Conservation (phyloP, 495 filamentous ascomycete genomes). For the Aspergillus coremiiformis region DNA sequence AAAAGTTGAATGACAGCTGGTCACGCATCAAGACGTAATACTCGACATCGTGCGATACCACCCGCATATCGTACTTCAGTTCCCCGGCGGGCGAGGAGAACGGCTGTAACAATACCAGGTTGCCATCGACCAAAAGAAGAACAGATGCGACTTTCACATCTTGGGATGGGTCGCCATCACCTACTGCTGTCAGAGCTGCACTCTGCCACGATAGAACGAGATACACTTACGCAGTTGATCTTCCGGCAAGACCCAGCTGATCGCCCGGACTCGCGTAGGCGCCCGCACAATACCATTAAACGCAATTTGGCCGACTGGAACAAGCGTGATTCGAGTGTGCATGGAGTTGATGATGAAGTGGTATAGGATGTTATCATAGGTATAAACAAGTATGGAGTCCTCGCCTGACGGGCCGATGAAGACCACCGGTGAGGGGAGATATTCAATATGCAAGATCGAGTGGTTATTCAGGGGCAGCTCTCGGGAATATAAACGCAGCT, state of each 20-base stretch:
- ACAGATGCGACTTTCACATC: constrained; percentile 94
- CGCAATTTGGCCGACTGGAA: constrained; percentile 92
- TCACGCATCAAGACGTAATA: constrained; percentile 91
- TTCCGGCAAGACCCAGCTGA: constrained; percentile 94
- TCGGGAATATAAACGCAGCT: constrained; percentile 85
- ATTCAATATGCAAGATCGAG: constrained; percentile 64
- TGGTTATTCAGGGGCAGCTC: constrained; percentile 71
- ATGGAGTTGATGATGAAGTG: constrained; percentile 80
- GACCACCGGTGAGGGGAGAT: constrained; percentile 75
- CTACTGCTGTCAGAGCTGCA: constrained; percentile 28
- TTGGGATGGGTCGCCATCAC: constrained; percentile 87
- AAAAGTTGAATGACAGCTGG: constrained; percentile 51
- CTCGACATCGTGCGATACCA: constrained; percentile 91
- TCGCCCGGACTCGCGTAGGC: constrained; percentile 80
- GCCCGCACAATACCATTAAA: constrained; percentile 95
- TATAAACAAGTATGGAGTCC: constrained; percentile 93
- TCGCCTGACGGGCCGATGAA: constrained; percentile 81
- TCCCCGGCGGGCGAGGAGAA: constrained; percentile 66
- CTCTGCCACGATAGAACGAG: not conserved
- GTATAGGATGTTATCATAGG: constrained; percentile 90
- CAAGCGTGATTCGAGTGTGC: constrained; percentile 62
- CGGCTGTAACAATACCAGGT: constrained; percentile 86
- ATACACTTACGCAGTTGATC: constrained; percentile 64
- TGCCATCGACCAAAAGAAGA: constrained; percentile 90
- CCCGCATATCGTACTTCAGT: constrained; percentile 95